Evolutionary conservation across 768 basidiomycete species (phyloP).

Genomic region (Boletus pseudopeckii): DNA sequence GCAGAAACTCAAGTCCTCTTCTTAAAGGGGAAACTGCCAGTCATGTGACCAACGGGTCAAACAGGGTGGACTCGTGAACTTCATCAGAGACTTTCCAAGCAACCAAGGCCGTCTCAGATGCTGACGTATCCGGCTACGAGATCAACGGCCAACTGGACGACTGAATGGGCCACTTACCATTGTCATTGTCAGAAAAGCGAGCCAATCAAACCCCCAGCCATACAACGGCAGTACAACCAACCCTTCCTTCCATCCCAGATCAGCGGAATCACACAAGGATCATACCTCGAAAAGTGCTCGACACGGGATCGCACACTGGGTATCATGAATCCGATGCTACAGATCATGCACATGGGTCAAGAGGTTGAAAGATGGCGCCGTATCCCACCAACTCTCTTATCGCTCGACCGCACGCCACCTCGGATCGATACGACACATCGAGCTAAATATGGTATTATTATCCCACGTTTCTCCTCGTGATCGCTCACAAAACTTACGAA

Average conservation of each 20-base stretch:
- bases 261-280: slow-evolving; percentile 2
- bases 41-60: slow-evolving; percentile 25
- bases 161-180: background rate
- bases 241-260: background rate
- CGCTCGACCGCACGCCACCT: slow-evolving; percentile 6
- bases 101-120: background rate
- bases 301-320: slow-evolving; percentile 6
- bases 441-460: background rate
- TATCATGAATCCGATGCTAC: background rate
- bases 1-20: slow-evolving; percentile 20
- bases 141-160: slow-evolving; percentile 14
- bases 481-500: no score
- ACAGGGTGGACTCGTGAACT: slow-evolving; percentile 1
- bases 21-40: slow-evolving; percentile 23
- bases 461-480: background rate
- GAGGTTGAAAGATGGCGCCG: background rate
- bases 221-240: background rate
- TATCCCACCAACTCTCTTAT: slow-evolving; percentile 21
- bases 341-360: slow-evolving; percentile 18
- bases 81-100: no score
- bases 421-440: slow-evolving; percentile 27
- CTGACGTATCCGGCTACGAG: slow-evolving; percentile 14
- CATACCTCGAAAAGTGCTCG: slow-evolving; percentile 14
- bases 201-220: no score
- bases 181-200: no score